Base-by-base conservation (phyloP, 257 asterid species). In the Solanum rostratum region DNA sequence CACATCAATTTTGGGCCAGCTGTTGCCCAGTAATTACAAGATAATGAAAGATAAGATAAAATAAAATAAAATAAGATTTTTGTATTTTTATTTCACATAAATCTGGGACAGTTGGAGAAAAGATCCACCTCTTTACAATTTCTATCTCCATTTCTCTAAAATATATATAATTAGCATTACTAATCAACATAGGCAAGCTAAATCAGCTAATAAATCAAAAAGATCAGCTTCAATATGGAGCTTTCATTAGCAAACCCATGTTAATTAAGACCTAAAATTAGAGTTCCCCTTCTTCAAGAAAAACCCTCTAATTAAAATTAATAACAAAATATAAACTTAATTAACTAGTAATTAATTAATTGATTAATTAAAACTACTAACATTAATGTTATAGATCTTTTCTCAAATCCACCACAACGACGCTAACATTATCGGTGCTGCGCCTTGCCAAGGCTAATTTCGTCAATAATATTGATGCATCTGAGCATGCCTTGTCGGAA, bases 391-490 rank as follows among this genome's bases (percentile, higher is more conserved):
- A 71, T 33, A 46, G 16, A 41, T 59, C 27, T 54, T 62, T 88
- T 84, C 87, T 84, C 59, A 91, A 41, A 87, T 90, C 90, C 16
- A 90, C 90, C 20, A 92, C 95, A 9, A 91, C 88, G 5, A 89
- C 90, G 6, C 79, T 69, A 18, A 92, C 86, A 84, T 92, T 91
- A 50, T 92, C 93, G 4, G 20, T 1, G 49, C 92, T 89, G 0
- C 63, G 62, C 13, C 93, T 80, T 15, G 92, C 94, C 86, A 91
- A 29, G 80, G 95, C 94, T 57, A 91, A 90, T 65, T 89, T 92
- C 7, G 91, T 85, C 24, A 92, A 85, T 63, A 92, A 73, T n/a
- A 88, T 66, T 2, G 95, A 89, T 0, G 93, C 92, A 5, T 85
- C 85, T 0, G 90, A 87, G 16, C 93, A 79, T n/a, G 86, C 85